Conservation (phyloP, 1,284 basidiomycete species). For the Cystobasidium pallidum region DNA sequence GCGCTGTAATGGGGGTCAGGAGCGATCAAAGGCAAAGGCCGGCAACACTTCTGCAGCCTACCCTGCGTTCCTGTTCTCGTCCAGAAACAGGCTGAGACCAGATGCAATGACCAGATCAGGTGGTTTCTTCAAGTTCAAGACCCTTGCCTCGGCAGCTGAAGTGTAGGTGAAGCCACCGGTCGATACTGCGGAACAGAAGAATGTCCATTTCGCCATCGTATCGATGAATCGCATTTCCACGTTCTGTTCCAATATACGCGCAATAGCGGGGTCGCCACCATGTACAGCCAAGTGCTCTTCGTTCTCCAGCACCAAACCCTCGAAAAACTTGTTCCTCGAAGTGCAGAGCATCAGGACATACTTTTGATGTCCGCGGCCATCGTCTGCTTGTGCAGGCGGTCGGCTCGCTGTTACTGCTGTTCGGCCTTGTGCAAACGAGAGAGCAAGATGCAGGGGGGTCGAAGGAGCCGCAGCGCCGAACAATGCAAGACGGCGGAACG, state of each 20-base stretch:
- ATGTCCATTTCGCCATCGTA: conserved; percentile 26
- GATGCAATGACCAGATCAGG: conserved; percentile 41
- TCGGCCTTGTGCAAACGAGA: conserved; percentile 16
- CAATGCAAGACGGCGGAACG: conserved; percentile 17
- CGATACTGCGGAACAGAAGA: conserved; percentile 35
- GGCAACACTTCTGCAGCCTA: not conserved
- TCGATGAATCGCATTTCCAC: conserved; percentile 34
- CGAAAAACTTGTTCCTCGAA: conserved; percentile 18
- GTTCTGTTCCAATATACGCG: conserved; percentile 23
- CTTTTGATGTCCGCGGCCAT: not conserved
- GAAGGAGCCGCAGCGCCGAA: conserved; percentile 29
- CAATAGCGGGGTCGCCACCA: conserved; percentile 37
- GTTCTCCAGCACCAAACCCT: conserved; percentile 31
- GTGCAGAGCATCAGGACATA: conserved; percentile 31
- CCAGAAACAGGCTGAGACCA: conserved; percentile 18
- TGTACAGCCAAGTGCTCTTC: conserved; percentile 34
- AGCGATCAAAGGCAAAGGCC: not conserved
- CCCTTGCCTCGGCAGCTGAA: not conserved
- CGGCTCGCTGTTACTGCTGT: not conserved
- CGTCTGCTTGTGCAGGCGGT: not conserved
- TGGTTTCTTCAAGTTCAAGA: conserved; percentile 18
- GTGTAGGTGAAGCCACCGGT: not conserved
- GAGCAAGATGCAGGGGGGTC: conserved; percentile 37
- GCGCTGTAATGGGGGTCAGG: conserved; percentile 8
- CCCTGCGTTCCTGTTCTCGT: conserved; percentile 34